These are phyloP conservation scores for Cladophialophora chaetospira DNA, from an alignment of 2,329 filamentous ascomycete genomes.

Conservation along the genomic window DNA sequence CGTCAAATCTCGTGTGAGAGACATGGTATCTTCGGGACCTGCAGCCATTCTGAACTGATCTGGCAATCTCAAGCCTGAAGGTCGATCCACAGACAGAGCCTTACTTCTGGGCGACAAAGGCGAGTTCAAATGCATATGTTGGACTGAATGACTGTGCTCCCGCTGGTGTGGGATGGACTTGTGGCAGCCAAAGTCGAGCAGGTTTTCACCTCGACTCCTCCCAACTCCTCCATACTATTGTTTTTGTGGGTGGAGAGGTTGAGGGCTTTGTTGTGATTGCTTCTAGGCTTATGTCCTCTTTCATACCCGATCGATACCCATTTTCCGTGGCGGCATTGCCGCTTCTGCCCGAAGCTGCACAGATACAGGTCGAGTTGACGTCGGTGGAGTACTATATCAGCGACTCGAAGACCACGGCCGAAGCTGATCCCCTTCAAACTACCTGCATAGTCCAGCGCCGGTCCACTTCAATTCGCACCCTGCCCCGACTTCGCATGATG, in stretches of 20 bases:
- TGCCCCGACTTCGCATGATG: slow-evolving; percentile 6
- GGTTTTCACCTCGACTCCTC: neutral
- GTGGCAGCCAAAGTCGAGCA: too few relatives aligned
- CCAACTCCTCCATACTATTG: neutral
- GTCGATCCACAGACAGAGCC: too few relatives aligned
- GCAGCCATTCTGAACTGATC: neutral
- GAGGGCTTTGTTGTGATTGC: neutral
- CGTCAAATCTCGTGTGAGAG: slow-evolving; percentile 3
- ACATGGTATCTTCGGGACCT: neutral
- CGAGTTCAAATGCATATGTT: too few relatives aligned
- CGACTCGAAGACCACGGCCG: neutral
- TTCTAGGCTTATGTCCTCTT: slow-evolving; percentile 1
- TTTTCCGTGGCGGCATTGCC: slow-evolving; percentile 12
- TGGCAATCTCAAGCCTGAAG: neutral
- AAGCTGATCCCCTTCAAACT: neutral
- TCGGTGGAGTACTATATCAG: neutral
- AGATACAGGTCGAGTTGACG: neutral
- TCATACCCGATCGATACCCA: neutral
- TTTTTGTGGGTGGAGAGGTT: neutral
- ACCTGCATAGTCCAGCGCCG: neutral
- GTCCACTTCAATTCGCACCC: neutral
- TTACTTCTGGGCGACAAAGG: too few relatives aligned
- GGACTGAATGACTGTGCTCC: too few relatives aligned
- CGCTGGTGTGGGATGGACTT: too few relatives aligned
- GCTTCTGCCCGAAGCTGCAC: slow-evolving; percentile 7